Evolutionary conservation across 805 yeast genomes (phyloP), one percentile per base, ranked within the genome.

Genomic region (Starmerella lactis-condensi): DNA sequence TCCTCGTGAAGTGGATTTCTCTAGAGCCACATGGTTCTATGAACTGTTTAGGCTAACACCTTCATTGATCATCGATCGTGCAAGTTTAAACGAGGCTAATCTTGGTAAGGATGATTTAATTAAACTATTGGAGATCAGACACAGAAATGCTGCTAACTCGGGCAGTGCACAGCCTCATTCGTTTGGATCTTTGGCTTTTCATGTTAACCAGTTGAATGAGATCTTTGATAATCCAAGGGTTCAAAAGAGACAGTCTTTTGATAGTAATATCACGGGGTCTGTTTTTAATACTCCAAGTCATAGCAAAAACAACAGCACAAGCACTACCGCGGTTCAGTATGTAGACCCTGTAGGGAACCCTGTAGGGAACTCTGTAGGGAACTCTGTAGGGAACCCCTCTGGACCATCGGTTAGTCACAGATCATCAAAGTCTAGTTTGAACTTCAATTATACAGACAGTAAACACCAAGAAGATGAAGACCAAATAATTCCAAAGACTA

Each of bases 1-100:
- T 36, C 69, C 74, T 0, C 63, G 62, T 23, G 57, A 56, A 13
- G 68, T 72, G 10, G 64, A 69, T 37, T 72, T 74, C 44, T 47
- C 60, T 16, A 52, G 58, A 17, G 61, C 76, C 1, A 54, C 71
- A 4, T 47, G 56, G 11, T 75, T 69, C 54, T 75, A 65, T 47
- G 71, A 69, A 28, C 34, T 43, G 16, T 29, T 44, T 19, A 23
- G 42, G 9, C 28, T 32, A 22, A 40, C 43, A 15, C 45, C 50
- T 6, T 33, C 47, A 2, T 37, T 43, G 4, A 35, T 44, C 9
- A 20, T 45, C 4, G 48, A 45, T n/a, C 35, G 37, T 16, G 47
- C 35, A 5, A 26, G 39, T 2, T 30, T 29, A 8, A 39, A 40
- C 4, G 41, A 44, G 24, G 34, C 44, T 7, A 33, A 24, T 19